These are phyloP conservation scores for Pelargonium cotyledonis DNA, from an alignment of 441 rosid genomes.

Conservation along the genomic window DNA sequence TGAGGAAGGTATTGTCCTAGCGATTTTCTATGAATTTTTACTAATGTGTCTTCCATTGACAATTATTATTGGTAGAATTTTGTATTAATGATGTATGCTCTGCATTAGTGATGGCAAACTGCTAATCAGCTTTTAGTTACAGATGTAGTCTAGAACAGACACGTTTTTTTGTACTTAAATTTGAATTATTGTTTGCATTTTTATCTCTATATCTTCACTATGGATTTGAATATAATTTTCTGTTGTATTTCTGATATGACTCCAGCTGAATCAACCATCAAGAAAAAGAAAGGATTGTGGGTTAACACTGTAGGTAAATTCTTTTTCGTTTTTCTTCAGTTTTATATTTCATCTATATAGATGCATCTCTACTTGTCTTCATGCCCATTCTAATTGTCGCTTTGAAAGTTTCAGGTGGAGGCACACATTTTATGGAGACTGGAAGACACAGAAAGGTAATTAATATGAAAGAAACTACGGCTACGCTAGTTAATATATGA, in stretches of 20 bases:
- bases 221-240: not conserved
- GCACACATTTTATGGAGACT: slow-evolving; percentile 24
- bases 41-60: slow-evolving; percentile 3
- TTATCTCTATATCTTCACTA: slow-evolving; percentile 2
- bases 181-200: not conserved
- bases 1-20: slow-evolving; percentile 33
- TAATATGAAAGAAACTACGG: slow-evolving; percentile 4
- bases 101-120: not conserved
- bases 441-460: slow-evolving; percentile 39
- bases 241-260: slow-evolving; percentile 17
- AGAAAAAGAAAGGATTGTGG: slow-evolving; percentile 24
- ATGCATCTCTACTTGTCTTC: slow-evolving; percentile 7
- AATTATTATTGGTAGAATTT: not conserved
- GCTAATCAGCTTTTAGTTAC: slow-evolving; percentile 8
- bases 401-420: slow-evolving; percentile 28
- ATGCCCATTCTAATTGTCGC: slow-evolving; percentile 10
- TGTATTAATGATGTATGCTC: not conserved
- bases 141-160: not conserved
- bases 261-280: slow-evolving; percentile 29
- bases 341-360: not conserved
- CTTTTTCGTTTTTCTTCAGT: slow-evolving; percentile 1
- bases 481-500: not conserved
- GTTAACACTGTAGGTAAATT: slow-evolving; percentile 30
- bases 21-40: slow-evolving; percentile 2
- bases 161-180: slow-evolving; percentile 1